These are phyloP conservation scores for Aspergillus sp. DNA, from an alignment of 2,329 filamentous ascomycete species.

Conservation along the genomic window DNA sequence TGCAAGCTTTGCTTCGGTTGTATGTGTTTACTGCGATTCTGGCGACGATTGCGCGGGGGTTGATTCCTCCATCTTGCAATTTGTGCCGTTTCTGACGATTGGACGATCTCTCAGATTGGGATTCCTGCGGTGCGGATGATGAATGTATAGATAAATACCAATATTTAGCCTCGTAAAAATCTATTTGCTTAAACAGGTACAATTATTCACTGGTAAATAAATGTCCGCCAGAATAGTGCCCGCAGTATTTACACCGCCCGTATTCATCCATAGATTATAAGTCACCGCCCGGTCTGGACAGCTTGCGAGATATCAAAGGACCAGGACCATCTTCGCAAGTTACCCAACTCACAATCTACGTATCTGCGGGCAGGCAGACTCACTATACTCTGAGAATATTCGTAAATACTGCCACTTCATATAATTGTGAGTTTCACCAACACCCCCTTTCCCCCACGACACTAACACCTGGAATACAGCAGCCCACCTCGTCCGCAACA, in stretches of 20 bases:
- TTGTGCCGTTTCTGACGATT: conserved; percentile 18
- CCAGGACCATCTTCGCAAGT: neutral
- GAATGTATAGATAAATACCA: conserved; percentile 9
- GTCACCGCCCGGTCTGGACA: conserved; percentile 23
- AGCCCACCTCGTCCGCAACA: neutral
- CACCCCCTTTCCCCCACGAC: neutral
- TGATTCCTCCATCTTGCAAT: neutral
- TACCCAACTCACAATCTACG: neutral
- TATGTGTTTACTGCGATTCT: conserved; percentile 5
- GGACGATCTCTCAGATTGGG: conserved; percentile 14
- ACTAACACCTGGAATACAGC: neutral
- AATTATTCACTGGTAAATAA: too few relatives aligned
- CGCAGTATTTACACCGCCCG: conserved; percentile 27
- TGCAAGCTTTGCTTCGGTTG: neutral
- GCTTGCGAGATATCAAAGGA: conserved; percentile 14
- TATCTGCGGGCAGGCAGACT: neutral
- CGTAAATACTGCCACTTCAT: neutral
- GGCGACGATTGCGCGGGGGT: conserved; percentile 8
- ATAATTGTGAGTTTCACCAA: neutral
- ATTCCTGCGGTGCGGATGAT: neutral
- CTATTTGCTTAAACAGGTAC: neutral
- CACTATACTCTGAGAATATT: neutral
- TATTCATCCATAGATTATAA: neutral
- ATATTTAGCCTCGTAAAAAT: conserved; percentile 1
- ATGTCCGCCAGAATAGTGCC: neutral